Evolutionary conservation across 306 rosid species (phyloP).

Genomic region (Alnus glutinosa): DNA sequence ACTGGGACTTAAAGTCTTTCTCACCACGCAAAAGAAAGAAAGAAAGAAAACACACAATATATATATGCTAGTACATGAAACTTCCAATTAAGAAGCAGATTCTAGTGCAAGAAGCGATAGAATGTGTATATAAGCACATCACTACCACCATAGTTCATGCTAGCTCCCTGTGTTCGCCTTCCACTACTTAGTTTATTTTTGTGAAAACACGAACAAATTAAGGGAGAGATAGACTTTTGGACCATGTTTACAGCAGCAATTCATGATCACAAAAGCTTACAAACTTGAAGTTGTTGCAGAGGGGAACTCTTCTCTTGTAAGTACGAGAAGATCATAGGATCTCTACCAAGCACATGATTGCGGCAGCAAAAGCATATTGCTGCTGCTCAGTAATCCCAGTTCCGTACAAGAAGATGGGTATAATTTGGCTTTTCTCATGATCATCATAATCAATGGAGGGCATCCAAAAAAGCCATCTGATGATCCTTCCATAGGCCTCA

Average conservation of each 20-base stretch:
- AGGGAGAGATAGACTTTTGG: slow-evolving; percentile 6
- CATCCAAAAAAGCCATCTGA: no score
- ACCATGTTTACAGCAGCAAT: slow-evolving; percentile 14
- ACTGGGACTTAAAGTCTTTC: not conserved
- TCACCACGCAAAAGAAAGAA: not conserved
- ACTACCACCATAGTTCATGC: slow-evolving; percentile 7
- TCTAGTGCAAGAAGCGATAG: slow-evolving; percentile 5
- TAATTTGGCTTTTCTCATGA: no score
- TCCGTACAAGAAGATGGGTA: slow-evolving; percentile 30
- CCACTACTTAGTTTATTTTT: not conserved
- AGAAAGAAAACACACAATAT: not conserved
- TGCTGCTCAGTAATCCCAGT: slow-evolving; percentile 28
- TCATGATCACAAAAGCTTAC: slow-evolving; percentile 9
- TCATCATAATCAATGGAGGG: no score
- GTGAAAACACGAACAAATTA: not conserved
- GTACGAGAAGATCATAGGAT: slow-evolving; percentile 20
- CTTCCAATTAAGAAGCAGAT: slow-evolving; percentile 24
- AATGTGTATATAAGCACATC: slow-evolving; percentile 7
- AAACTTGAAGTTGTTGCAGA: slow-evolving; percentile 46
- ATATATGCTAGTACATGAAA: slow-evolving; percentile 10
- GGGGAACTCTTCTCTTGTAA: slow-evolving; percentile 51
- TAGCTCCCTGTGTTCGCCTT: not conserved
- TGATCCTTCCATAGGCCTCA: no score
- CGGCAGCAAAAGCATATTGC: slow-evolving; percentile 7
- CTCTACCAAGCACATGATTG: slow-evolving; percentile 14